These are phyloP conservation scores for Gelatoporia subvermispora DNA, from an alignment of 768 basidiomycete species.

Conservation along the genomic window DNA sequence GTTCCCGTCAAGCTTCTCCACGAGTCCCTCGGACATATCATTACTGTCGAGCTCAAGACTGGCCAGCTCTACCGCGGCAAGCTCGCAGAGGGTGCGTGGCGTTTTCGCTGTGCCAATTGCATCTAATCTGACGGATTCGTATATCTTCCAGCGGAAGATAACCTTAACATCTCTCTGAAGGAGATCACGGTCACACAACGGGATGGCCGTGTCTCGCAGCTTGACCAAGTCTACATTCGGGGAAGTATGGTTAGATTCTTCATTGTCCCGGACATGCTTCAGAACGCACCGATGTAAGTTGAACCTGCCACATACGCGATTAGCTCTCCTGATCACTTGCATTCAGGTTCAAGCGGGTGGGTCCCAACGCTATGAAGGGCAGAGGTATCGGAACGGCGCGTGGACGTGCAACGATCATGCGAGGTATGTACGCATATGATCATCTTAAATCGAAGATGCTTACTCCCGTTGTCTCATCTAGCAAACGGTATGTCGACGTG, in stretches of 20 bases:
- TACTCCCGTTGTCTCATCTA: conserved; percentile 29
- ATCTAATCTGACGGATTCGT: conserved; percentile 15
- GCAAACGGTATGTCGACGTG: conserved; percentile 64
- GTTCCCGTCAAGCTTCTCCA: conserved; percentile 96
- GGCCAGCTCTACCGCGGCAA: conserved; percentile 97
- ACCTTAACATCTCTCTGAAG: conserved; percentile 91
- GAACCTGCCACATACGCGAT: conserved; percentile 2
- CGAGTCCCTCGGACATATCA: conserved; percentile 92
- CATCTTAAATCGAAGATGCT: conserved; percentile 4
- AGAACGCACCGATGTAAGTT: conserved; percentile 96
- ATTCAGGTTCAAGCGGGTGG: conserved; percentile 95
- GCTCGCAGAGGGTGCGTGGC: conserved; percentile 81
- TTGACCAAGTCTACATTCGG: conserved; percentile 98
- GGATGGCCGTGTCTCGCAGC: conserved; percentile 96
- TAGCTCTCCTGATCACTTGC: conserved; percentile 3
- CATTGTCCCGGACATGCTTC: conserved; percentile 98
- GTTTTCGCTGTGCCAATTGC: background rate
- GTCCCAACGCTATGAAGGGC: conserved; percentile 97
- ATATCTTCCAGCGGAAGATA: conserved; percentile 82
- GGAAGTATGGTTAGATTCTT: conserved; percentile 98
- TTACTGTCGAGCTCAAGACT: conserved; percentile 98
- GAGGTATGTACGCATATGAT: conserved; percentile 55
- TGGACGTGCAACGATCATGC: conserved; percentile 97
- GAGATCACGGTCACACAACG: conserved; percentile 97
- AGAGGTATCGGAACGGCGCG: conserved; percentile 98